Evolutionary conservation across 345 rosid species (phyloP).

Genomic region (Salix udensis): DNA sequence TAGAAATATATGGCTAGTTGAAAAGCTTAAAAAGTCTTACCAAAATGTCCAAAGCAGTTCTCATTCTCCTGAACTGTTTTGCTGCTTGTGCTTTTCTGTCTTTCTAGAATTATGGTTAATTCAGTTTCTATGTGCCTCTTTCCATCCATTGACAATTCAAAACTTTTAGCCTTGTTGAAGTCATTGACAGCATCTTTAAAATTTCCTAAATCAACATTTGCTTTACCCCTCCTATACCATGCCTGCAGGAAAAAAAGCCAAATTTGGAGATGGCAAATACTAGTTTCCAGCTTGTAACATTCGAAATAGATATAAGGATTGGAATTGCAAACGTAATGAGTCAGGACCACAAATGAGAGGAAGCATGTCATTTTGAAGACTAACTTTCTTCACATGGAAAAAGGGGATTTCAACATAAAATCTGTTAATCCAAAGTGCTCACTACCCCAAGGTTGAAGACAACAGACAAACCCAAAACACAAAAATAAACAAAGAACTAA

Average conservation of each 20-base stretch:
- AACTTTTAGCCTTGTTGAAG: constrained; percentile 45
- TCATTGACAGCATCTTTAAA: constrained; percentile 51
- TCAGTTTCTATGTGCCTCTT: constrained; percentile 74
- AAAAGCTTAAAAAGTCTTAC: constrained; percentile 31
- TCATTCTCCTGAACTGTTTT: constrained; percentile 10
- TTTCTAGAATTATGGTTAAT: constrained; percentile 32
- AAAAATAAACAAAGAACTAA: too few species aligned
- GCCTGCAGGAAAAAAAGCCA: constrained; percentile 37
- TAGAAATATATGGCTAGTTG: not conserved
- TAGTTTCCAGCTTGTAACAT: not conserved
- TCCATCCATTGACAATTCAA: constrained; percentile 56
- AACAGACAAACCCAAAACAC: too few species aligned
- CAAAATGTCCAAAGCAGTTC: constrained; percentile 13
- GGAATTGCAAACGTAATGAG: not conserved
- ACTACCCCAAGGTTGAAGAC: too few species aligned
- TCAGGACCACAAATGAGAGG: too few species aligned
- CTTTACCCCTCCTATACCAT: constrained; percentile 86
- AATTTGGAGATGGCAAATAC: not conserved
- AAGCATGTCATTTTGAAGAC: too few species aligned
- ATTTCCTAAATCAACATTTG: constrained; percentile 56
- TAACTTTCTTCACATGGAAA: too few species aligned
- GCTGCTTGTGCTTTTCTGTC: constrained; percentile 17
- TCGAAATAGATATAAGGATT: not conserved
- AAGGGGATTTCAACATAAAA: too few species aligned
- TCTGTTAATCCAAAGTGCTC: too few species aligned